Evolutionary conservation across 805 yeast species (phyloP), one percentile per base, ranked within the genome.

Genomic region (Dipodascus geniculatus): DNA sequence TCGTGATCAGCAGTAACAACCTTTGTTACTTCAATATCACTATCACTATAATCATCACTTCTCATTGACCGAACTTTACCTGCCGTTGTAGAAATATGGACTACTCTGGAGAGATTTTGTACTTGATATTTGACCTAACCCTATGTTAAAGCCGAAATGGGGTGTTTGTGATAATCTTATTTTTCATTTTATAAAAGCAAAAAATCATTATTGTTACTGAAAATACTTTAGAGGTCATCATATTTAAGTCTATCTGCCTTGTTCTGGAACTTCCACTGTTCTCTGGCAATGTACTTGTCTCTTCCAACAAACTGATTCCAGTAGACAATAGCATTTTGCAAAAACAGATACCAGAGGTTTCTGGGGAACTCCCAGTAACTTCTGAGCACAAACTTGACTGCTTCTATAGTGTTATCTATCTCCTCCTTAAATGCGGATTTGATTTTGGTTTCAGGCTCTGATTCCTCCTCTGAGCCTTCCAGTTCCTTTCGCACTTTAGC

Each of bases 291-390:
- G 23, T 53, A 38, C 23, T 48, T 51, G 22, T 67, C 65, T 20
- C 74, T 76, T n/a, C 95, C 96, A 54, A 87, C 74, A 63, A 87
- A 85, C 38, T 65, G 65, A 62, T 84, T 82, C 96, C 96, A 91
- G 65, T 78, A 74, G 42, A 73, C 70, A 55, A 75, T 76, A 38
- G 78, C 49, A 56, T 80, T 72, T 53, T 74, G 70, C 50, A 88
- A 58, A 8, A 69, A 58, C 53, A 79, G 58, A 38, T 77, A 74
- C 69, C 76, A 79, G 1, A 85, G 44, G 53, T 81, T 77, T 53
- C 72, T 71, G 9, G 97, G 97, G 57, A 91, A 76, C 42, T 81
- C 75, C 50, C 74, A 60, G 67, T 91, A 90, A 49, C 95, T 81
- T 23, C 68, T 63, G 53, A 78, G 66, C 20, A 91, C 78, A 68